Base-by-base conservation (phyloP, 306 rosid species). In the Macrotyloma uniflorum region DNA sequence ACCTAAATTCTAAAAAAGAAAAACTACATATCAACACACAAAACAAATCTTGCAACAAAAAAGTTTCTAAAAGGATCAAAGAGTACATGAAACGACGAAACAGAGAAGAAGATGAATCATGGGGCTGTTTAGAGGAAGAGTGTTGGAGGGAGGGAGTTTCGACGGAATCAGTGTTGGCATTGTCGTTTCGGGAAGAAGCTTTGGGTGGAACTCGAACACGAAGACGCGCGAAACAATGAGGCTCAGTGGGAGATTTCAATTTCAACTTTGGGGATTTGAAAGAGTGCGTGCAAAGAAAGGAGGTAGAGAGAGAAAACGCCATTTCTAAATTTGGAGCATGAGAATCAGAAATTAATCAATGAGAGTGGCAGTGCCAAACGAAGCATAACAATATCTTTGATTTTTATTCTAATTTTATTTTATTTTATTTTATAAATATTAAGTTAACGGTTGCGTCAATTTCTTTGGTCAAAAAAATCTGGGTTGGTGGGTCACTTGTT, bases 21-120 rank as follows among this genome's bases (percentile, higher is more conserved):
- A 49, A 5, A 1, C n/a, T 5, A 11, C 0, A 51, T 30, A 30
- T 5, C 75, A 50, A 47, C 14, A 55, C 20, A 9, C 62, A 13
- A 45, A 20, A 47, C 20, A 5, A 14, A 26, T 14, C 30, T 53
- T 4, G 13, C 23, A 18, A 18, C 2, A 14, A 13, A 13, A 14
- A 43, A 26, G 13, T 51, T n/a, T 53, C n/a, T 30, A 54, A 66
- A 70, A 65, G 43, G 53, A 33, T 18, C 0, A 57, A 69, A 67
- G 47, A 20, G 24, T 72, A 85, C 88, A 81, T 71, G 79, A 85
- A 78, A 36, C 42, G 19, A 22, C 36, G 79, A 78, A 74, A 67
- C 38, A 62, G 70, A 30, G 72, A 69, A 43, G 80, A 66, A 24
- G 47, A 24, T 5, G 76, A 47, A 57, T 58, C 40, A 32, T 22